Conservation (phyloP, 169 alveolate genomes). For the Cryptosporidium sp. region DNA sequence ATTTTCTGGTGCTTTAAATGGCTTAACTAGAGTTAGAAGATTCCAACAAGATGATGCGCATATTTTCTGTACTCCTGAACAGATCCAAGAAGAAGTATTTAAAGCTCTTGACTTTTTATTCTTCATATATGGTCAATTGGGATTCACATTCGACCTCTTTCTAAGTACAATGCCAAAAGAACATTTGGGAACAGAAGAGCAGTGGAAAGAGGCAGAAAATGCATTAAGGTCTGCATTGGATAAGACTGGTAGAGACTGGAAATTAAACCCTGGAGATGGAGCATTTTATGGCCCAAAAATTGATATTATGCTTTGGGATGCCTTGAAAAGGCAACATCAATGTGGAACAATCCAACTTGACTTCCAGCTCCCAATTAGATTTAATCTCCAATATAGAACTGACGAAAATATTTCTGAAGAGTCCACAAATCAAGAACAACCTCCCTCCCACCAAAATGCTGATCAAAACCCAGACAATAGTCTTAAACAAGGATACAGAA, state of each 20-base stretch:
- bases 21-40: constrained; percentile 97
- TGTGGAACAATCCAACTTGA: constrained; percentile 99
- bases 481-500: constrained; percentile 90
- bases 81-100: constrained; percentile 92
- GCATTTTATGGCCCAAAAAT: constrained; percentile 99
- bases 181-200: constrained; percentile 93
- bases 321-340: constrained; percentile 96
- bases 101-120: constrained; percentile 92
- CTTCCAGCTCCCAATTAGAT: constrained; percentile 97
- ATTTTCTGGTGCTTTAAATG: constrained; percentile 97
- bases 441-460: constrained; percentile 30
- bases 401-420: constrained; percentile 81
- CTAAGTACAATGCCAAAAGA: constrained; percentile 97
- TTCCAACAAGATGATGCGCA: constrained; percentile 99
- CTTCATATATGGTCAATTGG: constrained; percentile 93
- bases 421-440: constrained; percentile 29
- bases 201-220: constrained; percentile 97
- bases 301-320: constrained; percentile 96
- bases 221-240: constrained; percentile 93
- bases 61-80: constrained; percentile 97
- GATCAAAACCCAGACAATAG: constrained; percentile 46
- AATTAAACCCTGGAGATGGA: constrained; percentile 98
- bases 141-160: constrained; percentile 92
- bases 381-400: constrained; percentile 95
- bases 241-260: constrained; percentile 92